phyloP scores from a whole-genome alignment of 208 protist species.

The Leishmania major region DNA sequence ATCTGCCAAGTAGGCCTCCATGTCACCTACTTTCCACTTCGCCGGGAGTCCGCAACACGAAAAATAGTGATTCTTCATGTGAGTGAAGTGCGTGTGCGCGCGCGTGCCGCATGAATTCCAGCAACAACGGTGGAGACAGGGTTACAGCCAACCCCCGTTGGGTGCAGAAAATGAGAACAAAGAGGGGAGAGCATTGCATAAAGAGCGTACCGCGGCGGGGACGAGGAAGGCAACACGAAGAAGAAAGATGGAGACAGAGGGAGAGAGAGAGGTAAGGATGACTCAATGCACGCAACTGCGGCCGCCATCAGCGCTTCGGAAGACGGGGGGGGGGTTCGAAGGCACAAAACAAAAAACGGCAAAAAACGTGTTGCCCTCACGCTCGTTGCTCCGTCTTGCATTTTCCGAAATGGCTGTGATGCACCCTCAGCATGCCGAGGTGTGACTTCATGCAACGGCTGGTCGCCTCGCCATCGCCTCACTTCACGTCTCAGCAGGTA shows the following conservation, averaged over 20 bases:
- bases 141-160: neutral
- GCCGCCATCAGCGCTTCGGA: neutral
- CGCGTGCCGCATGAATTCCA: neutral
- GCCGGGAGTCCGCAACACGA: neutral
- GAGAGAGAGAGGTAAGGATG: neutral
- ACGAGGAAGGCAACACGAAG: neutral
- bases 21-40: neutral
- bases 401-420: neutral
- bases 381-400: neutral
- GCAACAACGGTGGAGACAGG: neutral
- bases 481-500: neutral
- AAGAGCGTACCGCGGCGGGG: neutral
- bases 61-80: neutral
- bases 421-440: neutral
- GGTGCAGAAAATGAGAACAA: neutral
- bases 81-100: constrained; percentile 4
- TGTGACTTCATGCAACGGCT: neutral
- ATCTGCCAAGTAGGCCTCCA: constrained; percentile 38
- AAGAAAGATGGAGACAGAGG: neutral
- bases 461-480: neutral
- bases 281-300: neutral
- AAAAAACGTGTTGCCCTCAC: neutral
- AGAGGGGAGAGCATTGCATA: neutral
- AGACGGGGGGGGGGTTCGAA: neutral
- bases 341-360: neutral